Percentiles rank a stretch among this genome's conserved stretches.
Conservation (phyloP, 2,329 filamentous ascomycete genomes). For the Ceratocystis huliohia region DNA sequence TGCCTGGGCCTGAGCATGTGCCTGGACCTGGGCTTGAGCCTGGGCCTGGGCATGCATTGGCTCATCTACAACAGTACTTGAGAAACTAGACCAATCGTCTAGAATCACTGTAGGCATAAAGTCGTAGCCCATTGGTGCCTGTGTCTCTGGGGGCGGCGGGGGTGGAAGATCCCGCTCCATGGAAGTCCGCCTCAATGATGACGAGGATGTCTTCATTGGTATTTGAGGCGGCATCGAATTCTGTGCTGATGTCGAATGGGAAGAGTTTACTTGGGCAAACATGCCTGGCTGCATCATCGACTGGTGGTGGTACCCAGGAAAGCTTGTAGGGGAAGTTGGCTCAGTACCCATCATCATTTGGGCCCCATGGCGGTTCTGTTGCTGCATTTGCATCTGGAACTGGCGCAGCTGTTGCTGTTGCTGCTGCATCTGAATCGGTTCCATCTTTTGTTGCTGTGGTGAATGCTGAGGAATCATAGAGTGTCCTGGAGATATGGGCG, state of each 20-base stretch:
- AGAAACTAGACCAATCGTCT: constrained; percentile 33
- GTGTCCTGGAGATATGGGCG: constrained; percentile 23
- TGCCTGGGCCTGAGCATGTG: constrained; percentile 8
- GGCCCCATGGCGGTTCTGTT: constrained; percentile 16
- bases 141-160: constrained; percentile 22
- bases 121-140: constrained; percentile 33
- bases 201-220: constrained; percentile 25
- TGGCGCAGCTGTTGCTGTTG: constrained; percentile 23
- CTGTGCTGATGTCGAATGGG: constrained; percentile 16
- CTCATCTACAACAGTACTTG: constrained; percentile 29
- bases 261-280: constrained; percentile 17
- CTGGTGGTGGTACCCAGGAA: constrained; percentile 27
- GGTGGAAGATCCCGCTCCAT: constrained; percentile 30
- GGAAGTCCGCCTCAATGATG: constrained; percentile 23
- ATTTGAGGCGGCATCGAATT: constrained; percentile 25
- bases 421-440: constrained; percentile 26
- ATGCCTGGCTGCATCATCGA: constrained; percentile 25
- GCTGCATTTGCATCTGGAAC: background rate
- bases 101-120: constrained; percentile 32
- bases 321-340: constrained; percentile 24
- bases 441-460: constrained; percentile 26
- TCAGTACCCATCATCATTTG: constrained; percentile 23
- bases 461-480: constrained; percentile 25
- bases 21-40: constrained; percentile 7
- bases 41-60: constrained; percentile 7